Evolutionary conservation across 1,284 basidiomycete species (phyloP).

Genomic region (Ustilago lituana): DNA sequence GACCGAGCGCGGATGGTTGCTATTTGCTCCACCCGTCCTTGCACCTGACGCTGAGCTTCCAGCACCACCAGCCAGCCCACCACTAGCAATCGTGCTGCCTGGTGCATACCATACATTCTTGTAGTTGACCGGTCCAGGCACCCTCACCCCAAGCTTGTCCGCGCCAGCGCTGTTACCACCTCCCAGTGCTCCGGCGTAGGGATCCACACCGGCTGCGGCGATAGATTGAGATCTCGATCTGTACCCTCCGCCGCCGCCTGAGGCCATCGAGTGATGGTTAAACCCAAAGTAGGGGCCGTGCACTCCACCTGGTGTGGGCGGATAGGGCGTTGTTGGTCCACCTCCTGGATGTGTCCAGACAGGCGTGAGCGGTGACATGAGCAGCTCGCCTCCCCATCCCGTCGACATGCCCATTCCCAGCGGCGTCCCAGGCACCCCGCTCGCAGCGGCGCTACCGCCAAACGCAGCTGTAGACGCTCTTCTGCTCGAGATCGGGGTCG

Average conservation of each 20-base stretch:
- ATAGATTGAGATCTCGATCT: conserved; percentile 31
- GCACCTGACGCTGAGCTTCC: conserved; percentile 4
- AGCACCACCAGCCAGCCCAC: conserved; percentile 19
- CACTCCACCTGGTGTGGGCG: conserved; percentile 30
- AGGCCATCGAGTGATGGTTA: neutral
- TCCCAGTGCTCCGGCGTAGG: conserved; percentile 2
- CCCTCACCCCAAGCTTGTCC: conserved; percentile 27
- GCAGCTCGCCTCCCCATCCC: conserved; percentile 35
- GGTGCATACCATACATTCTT: conserved; percentile 56
- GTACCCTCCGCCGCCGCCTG: conserved; percentile 12
- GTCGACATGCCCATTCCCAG: conserved; percentile 30
- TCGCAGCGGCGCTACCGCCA: neutral
- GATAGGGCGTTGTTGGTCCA: conserved; percentile 25
- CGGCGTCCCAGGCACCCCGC: conserved; percentile 11
- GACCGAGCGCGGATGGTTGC: conserved; percentile 29
- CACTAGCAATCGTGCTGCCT: conserved; percentile 38
- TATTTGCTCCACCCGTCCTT: neutral
- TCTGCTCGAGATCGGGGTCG: conserved; percentile 22
- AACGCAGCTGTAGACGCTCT: conserved; percentile 7
- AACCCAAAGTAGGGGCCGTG: conserved; percentile 42
- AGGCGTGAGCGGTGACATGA: conserved; percentile 43
- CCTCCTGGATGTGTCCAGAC: conserved; percentile 6
- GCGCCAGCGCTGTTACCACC: neutral
- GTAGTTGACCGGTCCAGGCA: conserved; percentile 53
- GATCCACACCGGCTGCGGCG: conserved; percentile 8